phyloP scores from a whole-genome alignment of 208 protist species.

The Wallacemonas collosoma region DNA sequence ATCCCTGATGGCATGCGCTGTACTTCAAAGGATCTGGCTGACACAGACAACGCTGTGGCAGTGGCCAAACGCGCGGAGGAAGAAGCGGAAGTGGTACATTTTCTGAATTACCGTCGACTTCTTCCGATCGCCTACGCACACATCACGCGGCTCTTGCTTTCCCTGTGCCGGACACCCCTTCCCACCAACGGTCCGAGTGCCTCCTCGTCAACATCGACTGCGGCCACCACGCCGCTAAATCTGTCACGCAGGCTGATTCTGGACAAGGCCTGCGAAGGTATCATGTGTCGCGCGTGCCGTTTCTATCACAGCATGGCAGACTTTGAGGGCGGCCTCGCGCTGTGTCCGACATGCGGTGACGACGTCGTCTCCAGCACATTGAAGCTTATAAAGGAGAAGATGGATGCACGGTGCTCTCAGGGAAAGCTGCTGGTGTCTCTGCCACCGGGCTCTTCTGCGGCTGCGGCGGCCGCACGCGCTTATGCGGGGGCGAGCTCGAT shows the following conservation, averaged over 20 bases:
- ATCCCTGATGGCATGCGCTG: conserved; percentile 71
- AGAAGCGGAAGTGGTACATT: conserved; percentile 42
- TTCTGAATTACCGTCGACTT: conserved; percentile 77
- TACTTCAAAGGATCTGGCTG: conserved; percentile 51
- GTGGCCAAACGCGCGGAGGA: not conserved
- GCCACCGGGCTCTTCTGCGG: conserved; percentile 13
- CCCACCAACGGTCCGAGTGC: conserved; percentile 2
- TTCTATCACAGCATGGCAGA: conserved; percentile 70
- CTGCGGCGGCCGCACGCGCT: not conserved
- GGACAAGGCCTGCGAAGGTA: conserved; percentile 40
- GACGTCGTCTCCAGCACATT: conserved; percentile 45
- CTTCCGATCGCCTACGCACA: conserved; percentile 80
- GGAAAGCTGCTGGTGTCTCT: conserved; percentile 12
- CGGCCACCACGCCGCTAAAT: conserved; percentile 20
- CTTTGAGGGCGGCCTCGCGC: conserved; percentile 43
- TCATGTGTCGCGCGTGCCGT: conserved; percentile 65
- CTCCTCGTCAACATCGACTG: not conserved
- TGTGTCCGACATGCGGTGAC: conserved; percentile 62
- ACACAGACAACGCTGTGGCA: conserved; percentile 14
- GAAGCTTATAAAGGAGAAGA: conserved; percentile 26
- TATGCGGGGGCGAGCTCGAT: not conserved
- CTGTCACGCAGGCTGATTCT: conserved; percentile 41
- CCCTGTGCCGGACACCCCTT: conserved; percentile 45
- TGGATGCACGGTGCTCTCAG: conserved; percentile 5
- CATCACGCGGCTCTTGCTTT: conserved; percentile 65